Base-by-base conservation (phyloP, 805 yeast species). In the Wickerhamiella hasegawae region DNA sequence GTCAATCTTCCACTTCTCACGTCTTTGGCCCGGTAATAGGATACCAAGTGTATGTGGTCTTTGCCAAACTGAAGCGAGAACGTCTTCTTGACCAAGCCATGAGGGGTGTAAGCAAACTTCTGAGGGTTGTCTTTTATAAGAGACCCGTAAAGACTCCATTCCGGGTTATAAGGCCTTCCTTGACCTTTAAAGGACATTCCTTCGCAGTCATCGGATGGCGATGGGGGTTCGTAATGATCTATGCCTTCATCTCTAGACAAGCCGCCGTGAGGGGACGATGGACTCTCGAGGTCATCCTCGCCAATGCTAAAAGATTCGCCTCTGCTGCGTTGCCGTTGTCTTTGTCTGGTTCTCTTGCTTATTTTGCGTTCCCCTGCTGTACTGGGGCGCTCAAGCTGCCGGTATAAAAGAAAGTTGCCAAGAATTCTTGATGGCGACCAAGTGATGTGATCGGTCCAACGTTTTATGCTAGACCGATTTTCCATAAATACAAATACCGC, bases 401-500 rank as follows among this genome's bases (percentile, higher is more conserved):
- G 68, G 54, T 85, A 85, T 9, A 85, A 75, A 23, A 85, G 60
- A 47, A 85, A 85, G 39, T 90, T 65, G 4, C 94, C 94, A 19
- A 83, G 63, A 27, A 85, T 83, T 33, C 96, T 63, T 2, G 92
- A 77, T 0, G 96, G 94, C 2, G 85, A 73, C 97, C 97, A 85
- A 11, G 85, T 64, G 11, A 81, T 70, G n/a, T 95, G 94, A 50
- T 85, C 97, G 1, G 97, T 85, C 97, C 97, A 85, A 40, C 97
- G 65, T 52, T 79, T 80, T 40, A 85, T 84, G 3, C 87, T 84
- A 0, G 85, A 73, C 10, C 68, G 62, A 45, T 78, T 82, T 54
- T 85, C 94, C 32, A 77, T 69, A 49, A 85, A 84, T 1, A 87
- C 82, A 55, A 85, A 84, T 1, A 83, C 73, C 45, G 73, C 72